Conservation (phyloP, 2,329 filamentous ascomycete genomes). For the Zymoseptoria passerinii region DNA sequence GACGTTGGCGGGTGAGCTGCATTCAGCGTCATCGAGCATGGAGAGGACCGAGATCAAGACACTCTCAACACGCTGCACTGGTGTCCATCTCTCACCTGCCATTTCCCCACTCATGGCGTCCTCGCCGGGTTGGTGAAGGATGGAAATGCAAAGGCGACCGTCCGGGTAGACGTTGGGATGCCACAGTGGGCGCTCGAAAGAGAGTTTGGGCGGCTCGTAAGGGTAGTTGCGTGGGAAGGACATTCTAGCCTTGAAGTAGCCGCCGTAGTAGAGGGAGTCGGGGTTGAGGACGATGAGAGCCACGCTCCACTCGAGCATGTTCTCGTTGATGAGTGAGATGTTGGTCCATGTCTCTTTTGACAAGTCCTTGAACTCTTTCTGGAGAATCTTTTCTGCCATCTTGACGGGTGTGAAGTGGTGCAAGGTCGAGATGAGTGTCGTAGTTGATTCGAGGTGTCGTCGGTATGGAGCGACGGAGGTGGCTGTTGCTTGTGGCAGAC, state of each 20-base stretch:
- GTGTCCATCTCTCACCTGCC: constrained; percentile 88
- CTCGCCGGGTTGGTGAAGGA: constrained; percentile 84
- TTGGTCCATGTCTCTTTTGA: constrained; percentile 89
- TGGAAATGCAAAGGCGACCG: constrained; percentile 90
- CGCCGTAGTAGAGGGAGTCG: constrained; percentile 84
- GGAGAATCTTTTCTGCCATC: constrained; percentile 68
- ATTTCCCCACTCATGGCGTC: constrained; percentile 86
- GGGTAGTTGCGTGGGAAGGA: constrained; percentile 83
- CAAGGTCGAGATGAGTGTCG: not conserved
- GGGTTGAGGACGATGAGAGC: constrained; percentile 88
- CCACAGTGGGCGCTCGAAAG: constrained; percentile 69
- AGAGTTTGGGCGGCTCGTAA: constrained; percentile 81
- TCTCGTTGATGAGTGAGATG: constrained; percentile 74
- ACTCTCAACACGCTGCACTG: constrained; percentile 87
- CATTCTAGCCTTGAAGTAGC: constrained; percentile 88
- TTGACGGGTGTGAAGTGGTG: not conserved
- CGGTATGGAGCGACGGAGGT: not conserved
- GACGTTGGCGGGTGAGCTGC: constrained; percentile 88
- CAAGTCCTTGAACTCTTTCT: constrained; percentile 78
- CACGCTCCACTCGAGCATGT: constrained; percentile 79
- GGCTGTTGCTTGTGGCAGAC: not conserved
- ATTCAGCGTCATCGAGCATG: constrained; percentile 87
- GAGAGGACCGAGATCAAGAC: constrained; percentile 88
- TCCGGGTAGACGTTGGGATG: constrained; percentile 93
- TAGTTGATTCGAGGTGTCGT: not conserved